A percentile compares a stretch with the other conserved stretches of the same genome.
These are phyloP conservation scores for Pestalotiopsis fici DNA, from an alignment of 2,329 filamentous ascomycete species.

Conservation along the genomic window DNA sequence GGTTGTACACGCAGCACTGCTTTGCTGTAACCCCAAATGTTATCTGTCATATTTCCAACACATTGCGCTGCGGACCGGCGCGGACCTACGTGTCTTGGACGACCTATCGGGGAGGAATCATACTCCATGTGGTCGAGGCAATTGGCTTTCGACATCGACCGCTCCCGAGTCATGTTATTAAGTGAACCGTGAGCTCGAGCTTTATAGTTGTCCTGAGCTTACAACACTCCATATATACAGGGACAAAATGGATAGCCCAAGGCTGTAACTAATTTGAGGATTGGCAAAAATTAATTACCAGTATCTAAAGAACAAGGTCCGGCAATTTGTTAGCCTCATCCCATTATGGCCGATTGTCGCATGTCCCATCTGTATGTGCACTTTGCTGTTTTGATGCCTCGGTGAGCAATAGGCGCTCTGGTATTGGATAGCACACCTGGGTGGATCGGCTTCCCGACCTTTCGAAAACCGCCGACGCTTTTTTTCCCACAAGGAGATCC, in stretches of 20 bases:
- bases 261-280: not conserved
- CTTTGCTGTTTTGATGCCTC: not conserved
- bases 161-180: not conserved
- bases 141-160: not conserved
- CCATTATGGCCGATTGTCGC: not conserved
- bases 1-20: not conserved
- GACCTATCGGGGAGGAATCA: not conserved
- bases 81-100: not conserved
- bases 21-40: not conserved
- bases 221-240: not conserved
- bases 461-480: not conserved
- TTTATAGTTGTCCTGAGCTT: not conserved
- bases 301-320: not conserved
- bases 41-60: not conserved
- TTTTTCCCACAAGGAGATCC: not conserved
- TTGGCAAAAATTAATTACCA: not conserved
- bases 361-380: not conserved
- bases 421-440: not conserved
- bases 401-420: not conserved
- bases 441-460: not conserved
- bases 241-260: not conserved
- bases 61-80: too few relatives aligned
- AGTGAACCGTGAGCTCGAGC: not conserved
- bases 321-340: not conserved
- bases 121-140: not conserved